phyloP scores from a whole-genome alignment of 2,329 filamentous ascomycete genomes.

The Verticillium nubilum region DNA sequence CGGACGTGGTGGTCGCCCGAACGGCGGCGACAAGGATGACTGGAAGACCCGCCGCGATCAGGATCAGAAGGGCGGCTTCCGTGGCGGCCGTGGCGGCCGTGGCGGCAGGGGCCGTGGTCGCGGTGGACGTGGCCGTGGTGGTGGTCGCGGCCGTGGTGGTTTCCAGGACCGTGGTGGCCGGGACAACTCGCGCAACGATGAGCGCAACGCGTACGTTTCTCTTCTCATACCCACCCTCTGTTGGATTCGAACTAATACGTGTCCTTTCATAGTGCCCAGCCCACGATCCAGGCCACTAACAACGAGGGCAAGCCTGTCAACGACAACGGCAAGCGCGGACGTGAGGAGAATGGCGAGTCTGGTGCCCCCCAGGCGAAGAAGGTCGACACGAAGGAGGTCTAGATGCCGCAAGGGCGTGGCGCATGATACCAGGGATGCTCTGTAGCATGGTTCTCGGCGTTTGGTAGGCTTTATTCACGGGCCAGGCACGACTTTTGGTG shows the following conservation, averaged over 20 bases:
- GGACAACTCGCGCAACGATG: slow-evolving; percentile 21
- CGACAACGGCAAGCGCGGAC: slow-evolving; percentile 46
- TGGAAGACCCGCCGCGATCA: slow-evolving; percentile 61
- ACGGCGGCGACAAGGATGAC: slow-evolving; percentile 44
- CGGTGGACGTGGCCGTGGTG: slow-evolving; percentile 36
- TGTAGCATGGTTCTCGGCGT: neutral
- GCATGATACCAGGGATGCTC: neutral
- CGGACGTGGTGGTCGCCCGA: slow-evolving; percentile 29
- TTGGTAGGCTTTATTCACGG: neutral
- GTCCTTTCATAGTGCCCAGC: slow-evolving; percentile 23
- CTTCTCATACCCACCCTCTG: neutral
- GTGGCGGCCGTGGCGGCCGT: slow-evolving; percentile 34
- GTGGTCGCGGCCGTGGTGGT: slow-evolving; percentile 29
- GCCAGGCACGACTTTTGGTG: neutral
- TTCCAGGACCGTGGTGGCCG: slow-evolving; percentile 28
- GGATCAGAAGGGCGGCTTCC: slow-evolving; percentile 56
- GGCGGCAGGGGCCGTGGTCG: slow-evolving; percentile 31
- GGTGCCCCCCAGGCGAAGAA: slow-evolving; percentile 55
- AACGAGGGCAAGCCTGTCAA: slow-evolving; percentile 26
- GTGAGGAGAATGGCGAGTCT: slow-evolving; percentile 42
- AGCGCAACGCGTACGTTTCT: slow-evolving; percentile 25
- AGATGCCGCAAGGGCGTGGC: slow-evolving; percentile 1
- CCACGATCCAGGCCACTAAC: slow-evolving; percentile 40
- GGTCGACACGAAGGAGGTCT: slow-evolving; percentile 46
- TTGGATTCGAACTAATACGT: neutral